phyloP scores from a whole-genome alignment of 805 yeast species.

The Candida tammaniensis region DNA sequence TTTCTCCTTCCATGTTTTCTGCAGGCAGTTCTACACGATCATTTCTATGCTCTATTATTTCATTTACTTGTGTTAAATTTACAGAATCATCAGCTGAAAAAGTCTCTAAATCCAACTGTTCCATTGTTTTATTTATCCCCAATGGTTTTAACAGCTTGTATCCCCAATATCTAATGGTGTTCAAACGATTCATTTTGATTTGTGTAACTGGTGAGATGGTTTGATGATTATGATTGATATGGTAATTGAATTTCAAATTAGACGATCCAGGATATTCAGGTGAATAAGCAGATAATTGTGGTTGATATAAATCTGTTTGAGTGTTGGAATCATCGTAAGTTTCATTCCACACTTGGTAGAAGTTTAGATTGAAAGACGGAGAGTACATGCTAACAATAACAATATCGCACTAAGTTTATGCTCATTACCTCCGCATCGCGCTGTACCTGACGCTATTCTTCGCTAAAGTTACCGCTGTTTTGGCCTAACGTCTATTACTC shows the following conservation, averaged over 20 bases:
- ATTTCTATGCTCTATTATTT: slow-evolving; percentile 1
- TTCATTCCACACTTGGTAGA: slow-evolving; percentile 14
- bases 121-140: slow-evolving; percentile 39
- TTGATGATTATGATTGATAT: slow-evolving; percentile 1
- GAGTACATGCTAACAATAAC: slow-evolving; percentile 11
- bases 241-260: slow-evolving; percentile 10
- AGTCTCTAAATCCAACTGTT: too few relatives aligned
- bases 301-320: slow-evolving; percentile 32
- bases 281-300: slow-evolving; percentile 55
- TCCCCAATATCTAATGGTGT: slow-evolving; percentile 31
- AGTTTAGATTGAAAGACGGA: slow-evolving; percentile 11
- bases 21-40: not conserved
- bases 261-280: slow-evolving; percentile 38
- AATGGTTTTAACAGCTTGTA: slow-evolving; percentile 35
- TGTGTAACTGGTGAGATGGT: slow-evolving; percentile 15
- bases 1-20: not conserved
- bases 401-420: too few relatives aligned
- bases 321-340: slow-evolving; percentile 13
- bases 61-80: slow-evolving; percentile 23
- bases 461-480: too few relatives aligned
- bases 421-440: too few relatives aligned
- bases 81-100: slow-evolving; percentile 17
- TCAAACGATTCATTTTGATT: slow-evolving; percentile 20
- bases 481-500: too few relatives aligned
- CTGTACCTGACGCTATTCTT: too few relatives aligned